Conservation (phyloP, 2,329 filamentous ascomycete species). For the Epichloe coenophiala region DNA sequence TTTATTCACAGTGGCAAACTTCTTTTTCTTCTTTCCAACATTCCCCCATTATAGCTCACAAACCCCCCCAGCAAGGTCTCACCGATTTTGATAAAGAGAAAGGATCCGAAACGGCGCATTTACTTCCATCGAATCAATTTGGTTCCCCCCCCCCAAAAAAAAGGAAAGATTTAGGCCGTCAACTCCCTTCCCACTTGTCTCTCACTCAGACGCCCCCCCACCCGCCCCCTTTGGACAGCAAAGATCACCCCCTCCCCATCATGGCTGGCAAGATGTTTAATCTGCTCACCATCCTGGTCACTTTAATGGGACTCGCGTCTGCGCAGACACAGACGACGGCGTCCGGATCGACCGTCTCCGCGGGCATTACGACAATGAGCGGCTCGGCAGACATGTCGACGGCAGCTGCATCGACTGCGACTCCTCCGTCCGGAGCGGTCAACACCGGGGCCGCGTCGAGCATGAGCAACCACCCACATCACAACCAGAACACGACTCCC, state of each 20-base stretch:
- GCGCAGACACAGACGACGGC: conserved; percentile 2
- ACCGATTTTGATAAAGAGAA: too few species aligned
- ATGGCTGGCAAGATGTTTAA: conserved; percentile 2
- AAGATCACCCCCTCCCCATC: not conserved
- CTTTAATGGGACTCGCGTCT: not conserved
- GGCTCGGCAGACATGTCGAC: not conserved
- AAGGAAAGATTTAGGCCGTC: too few species aligned
- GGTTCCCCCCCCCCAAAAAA: too few species aligned
- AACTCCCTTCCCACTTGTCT: not conserved
- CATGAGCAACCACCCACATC: not conserved
- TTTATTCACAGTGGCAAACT: not conserved
- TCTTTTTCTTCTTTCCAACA: not conserved
- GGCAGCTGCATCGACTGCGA: not conserved
- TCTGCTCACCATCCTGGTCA: not conserved
- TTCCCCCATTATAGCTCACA: too few species aligned
- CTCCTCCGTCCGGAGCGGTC: not conserved
- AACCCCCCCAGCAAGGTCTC: too few species aligned
- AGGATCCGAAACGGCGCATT: too few species aligned
- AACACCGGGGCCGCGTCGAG: not conserved
- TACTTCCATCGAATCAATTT: too few species aligned
- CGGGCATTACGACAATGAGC: not conserved
- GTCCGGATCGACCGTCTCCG: not conserved
- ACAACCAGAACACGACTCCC: not conserved
- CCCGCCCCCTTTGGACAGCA: not conserved
- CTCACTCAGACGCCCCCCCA: not conserved